These are phyloP conservation scores for Amanita muscaria DNA, from an alignment of 768 basidiomycete species.

Conservation along the genomic window DNA sequence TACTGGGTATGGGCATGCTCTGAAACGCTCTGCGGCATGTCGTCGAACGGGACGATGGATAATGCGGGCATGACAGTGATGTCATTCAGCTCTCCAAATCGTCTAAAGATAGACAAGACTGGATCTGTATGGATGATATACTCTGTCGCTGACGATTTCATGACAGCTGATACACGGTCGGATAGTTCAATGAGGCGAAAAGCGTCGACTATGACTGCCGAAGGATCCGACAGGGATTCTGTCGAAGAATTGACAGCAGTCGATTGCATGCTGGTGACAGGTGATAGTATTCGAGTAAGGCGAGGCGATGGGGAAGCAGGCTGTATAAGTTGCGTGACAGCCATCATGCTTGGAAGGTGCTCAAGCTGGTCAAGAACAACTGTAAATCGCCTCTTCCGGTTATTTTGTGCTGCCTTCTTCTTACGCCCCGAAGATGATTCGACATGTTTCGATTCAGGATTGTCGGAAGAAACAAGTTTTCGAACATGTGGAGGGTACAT, in stretches of 20 bases:
- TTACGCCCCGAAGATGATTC: background rate
- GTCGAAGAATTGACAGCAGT: background rate
- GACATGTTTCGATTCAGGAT: slow-evolving; percentile 22
- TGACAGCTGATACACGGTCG: slow-evolving; percentile 81
- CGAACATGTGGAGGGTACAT: slow-evolving; percentile 53
- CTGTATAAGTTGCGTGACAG: slow-evolving; percentile 76
- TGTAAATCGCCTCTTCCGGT: slow-evolving; percentile 52
- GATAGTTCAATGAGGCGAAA: slow-evolving; percentile 81
- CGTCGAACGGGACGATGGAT: slow-evolving; percentile 69
- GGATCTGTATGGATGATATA: slow-evolving; percentile 66
- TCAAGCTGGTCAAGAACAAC: slow-evolving; percentile 88
- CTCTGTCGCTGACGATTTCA: slow-evolving; percentile 71
- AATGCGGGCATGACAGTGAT: slow-evolving; percentile 56
- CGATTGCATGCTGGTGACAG: slow-evolving; percentile 1
- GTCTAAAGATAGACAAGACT: slow-evolving; percentile 62
- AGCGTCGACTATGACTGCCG: slow-evolving; percentile 35
- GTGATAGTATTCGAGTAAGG: slow-evolving; percentile 8
- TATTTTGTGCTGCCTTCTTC: background rate
- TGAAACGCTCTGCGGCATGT: slow-evolving; percentile 58
- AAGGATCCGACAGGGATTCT: background rate
- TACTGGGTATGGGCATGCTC: slow-evolving; percentile 52
- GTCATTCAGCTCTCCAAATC: slow-evolving; percentile 67
- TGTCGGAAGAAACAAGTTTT: slow-evolving; percentile 36
- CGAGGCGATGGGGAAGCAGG: slow-evolving; percentile 16
- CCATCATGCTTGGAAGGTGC: slow-evolving; percentile 85